Evolutionary conservation across 1,284 basidiomycete genomes (phyloP).

Genomic region (Melampsora larici-populina): DNA sequence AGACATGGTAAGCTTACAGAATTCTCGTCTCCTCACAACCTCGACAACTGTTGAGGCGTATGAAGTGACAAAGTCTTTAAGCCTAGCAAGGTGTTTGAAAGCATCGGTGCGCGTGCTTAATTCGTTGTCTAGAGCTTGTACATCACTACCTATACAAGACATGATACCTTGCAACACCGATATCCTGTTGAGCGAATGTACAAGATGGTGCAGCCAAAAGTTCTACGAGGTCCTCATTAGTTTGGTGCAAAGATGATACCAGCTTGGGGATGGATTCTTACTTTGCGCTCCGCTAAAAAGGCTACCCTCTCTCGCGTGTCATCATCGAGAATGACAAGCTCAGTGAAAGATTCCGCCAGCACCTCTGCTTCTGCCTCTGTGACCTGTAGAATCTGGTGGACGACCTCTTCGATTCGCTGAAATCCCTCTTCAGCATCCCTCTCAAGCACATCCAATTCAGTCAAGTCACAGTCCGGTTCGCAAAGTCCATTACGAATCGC

Average conservation of each 20-base stretch:
- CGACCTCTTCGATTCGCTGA: conserved; percentile 29
- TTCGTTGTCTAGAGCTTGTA: conserved; percentile 56
- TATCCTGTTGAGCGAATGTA: conserved; percentile 55
- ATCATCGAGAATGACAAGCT: conserved; percentile 29
- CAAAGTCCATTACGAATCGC: conserved; percentile 13
- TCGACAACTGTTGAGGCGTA: conserved; percentile 90
- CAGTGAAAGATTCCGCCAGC: conserved; percentile 12
- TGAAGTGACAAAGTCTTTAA: conserved; percentile 85
- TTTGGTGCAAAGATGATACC: too few species aligned
- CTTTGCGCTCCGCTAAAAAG: conserved; percentile 39
- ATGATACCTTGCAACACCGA: conserved; percentile 66
- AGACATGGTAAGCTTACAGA: conserved; percentile 59
- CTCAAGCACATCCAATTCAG: conserved; percentile 33
- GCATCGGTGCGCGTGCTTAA: conserved; percentile 59
- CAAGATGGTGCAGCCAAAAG: conserved; percentile 44
- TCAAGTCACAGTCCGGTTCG: conserved; percentile 24
- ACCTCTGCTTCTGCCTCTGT: background rate
- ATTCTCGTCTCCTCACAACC: conserved; percentile 82
- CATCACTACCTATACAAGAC: conserved; percentile 64
- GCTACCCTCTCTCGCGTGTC: conserved; percentile 32
- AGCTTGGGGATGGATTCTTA: background rate
- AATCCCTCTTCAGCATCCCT: conserved; percentile 40
- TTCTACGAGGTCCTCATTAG: conserved; percentile 8
- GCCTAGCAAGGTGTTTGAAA: conserved; percentile 80
- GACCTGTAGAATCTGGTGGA: background rate